These are phyloP conservation scores for Meyerozyma sp. DNA, from an alignment of 1,139 yeast species.

Conservation along the genomic window DNA sequence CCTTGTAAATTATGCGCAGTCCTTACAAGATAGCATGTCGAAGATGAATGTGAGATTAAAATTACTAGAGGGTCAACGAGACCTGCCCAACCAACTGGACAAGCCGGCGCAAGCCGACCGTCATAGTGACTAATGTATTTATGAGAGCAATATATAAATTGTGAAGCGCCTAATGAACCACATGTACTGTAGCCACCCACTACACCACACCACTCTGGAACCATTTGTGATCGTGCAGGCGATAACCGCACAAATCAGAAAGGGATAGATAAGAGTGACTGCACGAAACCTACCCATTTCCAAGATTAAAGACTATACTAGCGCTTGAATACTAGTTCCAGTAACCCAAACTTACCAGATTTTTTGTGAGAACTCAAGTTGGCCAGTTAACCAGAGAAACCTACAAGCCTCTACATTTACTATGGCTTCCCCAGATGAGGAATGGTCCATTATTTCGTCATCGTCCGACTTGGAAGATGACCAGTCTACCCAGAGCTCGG, in stretches of 20 bases:
- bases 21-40: conserved; percentile 24
- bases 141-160: neutral
- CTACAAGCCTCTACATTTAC: neutral
- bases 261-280: conserved; percentile 1
- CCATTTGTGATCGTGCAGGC: neutral
- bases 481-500: neutral
- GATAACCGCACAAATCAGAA: neutral
- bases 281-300: neutral
- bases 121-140: neutral
- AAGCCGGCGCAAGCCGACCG: conserved; percentile 1
- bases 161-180: too few species aligned
- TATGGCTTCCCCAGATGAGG: conserved; percentile 1
- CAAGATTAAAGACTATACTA: neutral
- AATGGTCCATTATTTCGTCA: conserved; percentile 2
- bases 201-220: neutral
- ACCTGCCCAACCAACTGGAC: neutral
- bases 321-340: neutral
- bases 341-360: neutral
- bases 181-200: neutral
- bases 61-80: conserved; percentile 12
- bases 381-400: too few species aligned
- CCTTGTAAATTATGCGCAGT: conserved; percentile 28
- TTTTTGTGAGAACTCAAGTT: neutral
- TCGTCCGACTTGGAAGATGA: conserved; percentile 1
- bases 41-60: conserved; percentile 21